phyloP scores from a whole-genome alignment of 805 yeast species.

The Middelhovenomyces tepae region DNA sequence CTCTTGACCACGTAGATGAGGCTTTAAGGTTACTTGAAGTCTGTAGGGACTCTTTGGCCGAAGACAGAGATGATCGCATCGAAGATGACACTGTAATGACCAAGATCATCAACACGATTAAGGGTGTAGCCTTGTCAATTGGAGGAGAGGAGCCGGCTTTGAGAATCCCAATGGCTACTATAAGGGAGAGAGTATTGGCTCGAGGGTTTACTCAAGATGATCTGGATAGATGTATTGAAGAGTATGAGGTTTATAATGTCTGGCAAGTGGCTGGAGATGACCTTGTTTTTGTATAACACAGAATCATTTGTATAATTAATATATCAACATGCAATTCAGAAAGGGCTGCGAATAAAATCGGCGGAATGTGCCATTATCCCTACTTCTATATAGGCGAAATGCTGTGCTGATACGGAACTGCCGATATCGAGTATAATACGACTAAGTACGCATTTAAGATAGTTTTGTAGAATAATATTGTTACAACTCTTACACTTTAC shows the following conservation, averaged over 20 bases:
- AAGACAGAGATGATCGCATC: conserved; percentile 33
- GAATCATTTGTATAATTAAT: no score
- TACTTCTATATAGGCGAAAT: no score
- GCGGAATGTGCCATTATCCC: no score
- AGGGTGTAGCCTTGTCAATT: conserved; percentile 39
- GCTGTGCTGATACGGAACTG: no score
- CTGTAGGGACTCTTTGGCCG: conserved; percentile 73
- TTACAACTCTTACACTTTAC: no score
- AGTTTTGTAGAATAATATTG: no score
- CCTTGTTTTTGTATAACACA: no score
- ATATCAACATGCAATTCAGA: no score
- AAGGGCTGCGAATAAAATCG: no score
- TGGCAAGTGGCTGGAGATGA: conserved; percentile 74
- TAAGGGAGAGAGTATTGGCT: conserved; percentile 59
- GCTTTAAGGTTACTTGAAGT: conserved; percentile 80
- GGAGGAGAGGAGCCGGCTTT: conserved; percentile 26
- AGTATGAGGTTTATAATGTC: conserved; percentile 61
- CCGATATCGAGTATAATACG: no score
- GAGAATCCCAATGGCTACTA: conserved; percentile 35
- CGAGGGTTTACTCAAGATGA: conserved; percentile 80
- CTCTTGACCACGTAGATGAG: conserved; percentile 83
- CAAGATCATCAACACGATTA: conserved; percentile 62
- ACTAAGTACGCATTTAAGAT: no score
- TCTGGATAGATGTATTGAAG: conserved; percentile 63
- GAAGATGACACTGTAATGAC: conserved; percentile 63